Conservation (phyloP, 352 stramenopile species). For the Pythium grandisporangium region DNA sequence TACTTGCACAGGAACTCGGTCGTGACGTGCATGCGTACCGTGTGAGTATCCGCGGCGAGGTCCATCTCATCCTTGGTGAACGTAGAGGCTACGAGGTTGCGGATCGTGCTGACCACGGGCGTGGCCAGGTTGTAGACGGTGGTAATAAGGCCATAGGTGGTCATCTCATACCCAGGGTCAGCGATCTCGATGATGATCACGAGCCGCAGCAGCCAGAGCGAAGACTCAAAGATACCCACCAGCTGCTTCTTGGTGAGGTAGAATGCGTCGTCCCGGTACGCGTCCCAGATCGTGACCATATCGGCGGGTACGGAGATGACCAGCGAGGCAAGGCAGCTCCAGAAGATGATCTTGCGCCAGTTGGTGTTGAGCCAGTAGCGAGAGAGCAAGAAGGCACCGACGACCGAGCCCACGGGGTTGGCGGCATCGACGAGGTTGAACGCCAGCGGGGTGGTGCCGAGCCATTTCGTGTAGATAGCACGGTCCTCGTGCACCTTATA, state of each 20-base stretch:
- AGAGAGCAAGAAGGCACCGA: background rate
- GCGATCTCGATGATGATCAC: slow-evolving; percentile 12
- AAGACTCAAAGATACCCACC: background rate
- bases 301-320: slow-evolving; percentile 3
- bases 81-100: slow-evolving; percentile 3
- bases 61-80: slow-evolving; percentile 1
- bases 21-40: slow-evolving; percentile 9
- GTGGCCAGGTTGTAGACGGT: slow-evolving; percentile 8
- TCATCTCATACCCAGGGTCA: slow-evolving; percentile 7
- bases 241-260: slow-evolving; percentile 2
- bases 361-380: slow-evolving; percentile 6
- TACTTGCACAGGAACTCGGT: slow-evolving; percentile 17
- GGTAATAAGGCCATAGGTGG: slow-evolving; percentile 12
- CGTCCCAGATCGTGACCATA: slow-evolving; percentile 11
- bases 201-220: slow-evolving; percentile 6
- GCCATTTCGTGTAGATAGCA: slow-evolving; percentile 3
- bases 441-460: background rate
- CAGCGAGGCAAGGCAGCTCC: background rate
- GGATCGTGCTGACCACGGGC: slow-evolving; percentile 1
- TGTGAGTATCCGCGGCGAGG: slow-evolving; percentile 1
- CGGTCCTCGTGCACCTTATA: background rate
- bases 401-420: background rate
- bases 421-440: slow-evolving; percentile 1
- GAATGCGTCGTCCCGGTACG: slow-evolving; percentile 1
- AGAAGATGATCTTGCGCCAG: slow-evolving; percentile 8